phyloP scores from a whole-genome alignment of 23 red algal genomes.

The Chondrus crispus region DNA sequence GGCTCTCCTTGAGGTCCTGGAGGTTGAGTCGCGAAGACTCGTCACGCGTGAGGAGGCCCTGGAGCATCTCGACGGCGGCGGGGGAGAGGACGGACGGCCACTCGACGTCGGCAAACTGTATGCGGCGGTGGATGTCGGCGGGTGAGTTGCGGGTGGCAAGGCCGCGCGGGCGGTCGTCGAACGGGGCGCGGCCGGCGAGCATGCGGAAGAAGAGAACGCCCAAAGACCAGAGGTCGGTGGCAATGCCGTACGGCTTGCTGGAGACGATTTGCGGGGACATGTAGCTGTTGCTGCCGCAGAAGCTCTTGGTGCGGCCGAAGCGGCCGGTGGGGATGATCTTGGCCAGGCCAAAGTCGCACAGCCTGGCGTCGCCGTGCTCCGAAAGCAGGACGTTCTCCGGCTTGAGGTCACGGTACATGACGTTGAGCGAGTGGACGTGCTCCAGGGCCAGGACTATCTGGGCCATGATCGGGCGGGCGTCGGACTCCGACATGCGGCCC shows the following conservation, averaged over 20 bases:
- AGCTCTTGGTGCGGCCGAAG: constrained; percentile 61
- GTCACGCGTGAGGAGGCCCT: constrained; percentile 14
- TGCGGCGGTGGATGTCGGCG: constrained; percentile 33
- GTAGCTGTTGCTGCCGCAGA: constrained; percentile 71
- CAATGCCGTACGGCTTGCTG: constrained; percentile 45
- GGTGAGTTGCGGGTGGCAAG: not conserved
- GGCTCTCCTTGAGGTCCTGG: constrained; percentile 37
- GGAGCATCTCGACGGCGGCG: constrained; percentile 24
- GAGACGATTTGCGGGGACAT: constrained; percentile 81
- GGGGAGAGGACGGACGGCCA: constrained; percentile 12
- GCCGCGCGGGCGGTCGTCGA: constrained; percentile 8
- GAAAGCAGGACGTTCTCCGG: constrained; percentile 82
- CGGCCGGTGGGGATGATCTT: constrained; percentile 60
- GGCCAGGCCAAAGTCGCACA: constrained; percentile 87
- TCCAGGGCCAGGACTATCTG: constrained; percentile 78
- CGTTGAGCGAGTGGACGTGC: constrained; percentile 56
- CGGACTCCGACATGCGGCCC: constrained; percentile 20
- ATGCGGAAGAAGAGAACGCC: constrained; percentile 80
- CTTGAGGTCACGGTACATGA: constrained; percentile 88
- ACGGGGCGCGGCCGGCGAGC: constrained; percentile 73
- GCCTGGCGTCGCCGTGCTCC: constrained; percentile 56
- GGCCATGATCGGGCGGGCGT: constrained; percentile 51
- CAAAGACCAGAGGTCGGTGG: constrained; percentile 54
- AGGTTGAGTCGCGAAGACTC: constrained; percentile 37
- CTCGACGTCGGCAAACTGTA: constrained; percentile 16